Conservation (phyloP, 306 rosid species). For the Calophaca sinica region DNA sequence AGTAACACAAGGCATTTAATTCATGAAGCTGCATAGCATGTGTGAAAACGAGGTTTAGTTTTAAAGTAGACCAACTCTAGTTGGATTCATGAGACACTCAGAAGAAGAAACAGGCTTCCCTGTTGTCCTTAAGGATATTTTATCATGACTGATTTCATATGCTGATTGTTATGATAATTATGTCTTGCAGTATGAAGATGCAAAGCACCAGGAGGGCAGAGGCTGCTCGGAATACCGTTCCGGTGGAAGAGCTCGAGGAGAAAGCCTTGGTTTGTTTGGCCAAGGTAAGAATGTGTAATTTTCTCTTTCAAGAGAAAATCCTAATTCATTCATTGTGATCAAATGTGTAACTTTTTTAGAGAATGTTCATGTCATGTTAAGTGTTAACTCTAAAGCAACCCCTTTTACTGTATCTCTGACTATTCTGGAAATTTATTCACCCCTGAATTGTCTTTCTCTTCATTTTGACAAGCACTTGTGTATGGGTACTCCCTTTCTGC, state of each 20-base stretch:
- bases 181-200: slow-evolving; percentile 80
- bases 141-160: slow-evolving; percentile 30
- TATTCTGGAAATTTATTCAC: slow-evolving; percentile 31
- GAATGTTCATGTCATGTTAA: no score
- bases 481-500: slow-evolving; percentile 16
- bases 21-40: slow-evolving; percentile 32
- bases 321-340: neutral
- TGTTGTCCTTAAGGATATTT: slow-evolving; percentile 29
- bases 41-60: slow-evolving; percentile 6
- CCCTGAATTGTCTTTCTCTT: no score
- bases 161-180: slow-evolving; percentile 38
- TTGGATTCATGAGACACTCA: neutral
- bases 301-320: slow-evolving; percentile 16
- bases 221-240: slow-evolving; percentile 83
- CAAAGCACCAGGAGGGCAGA: slow-evolving; percentile 70
- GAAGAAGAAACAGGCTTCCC: slow-evolving; percentile 1
- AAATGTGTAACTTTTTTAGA: no score
- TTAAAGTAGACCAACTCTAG: slow-evolving; percentile 15
- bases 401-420: slow-evolving; percentile 4
- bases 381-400: slow-evolving; percentile 16
- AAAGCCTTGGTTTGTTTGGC: slow-evolving; percentile 84
- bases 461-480: slow-evolving; percentile 8
- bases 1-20: slow-evolving; percentile 25
- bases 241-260: slow-evolving; percentile 86
- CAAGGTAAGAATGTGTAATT: slow-evolving; percentile 60